A percentile compares a stretch with the other conserved stretches of the same genome.
Conservation (phyloP, 768 basidiomycete species). For the Scleroderma citrinum region DNA sequence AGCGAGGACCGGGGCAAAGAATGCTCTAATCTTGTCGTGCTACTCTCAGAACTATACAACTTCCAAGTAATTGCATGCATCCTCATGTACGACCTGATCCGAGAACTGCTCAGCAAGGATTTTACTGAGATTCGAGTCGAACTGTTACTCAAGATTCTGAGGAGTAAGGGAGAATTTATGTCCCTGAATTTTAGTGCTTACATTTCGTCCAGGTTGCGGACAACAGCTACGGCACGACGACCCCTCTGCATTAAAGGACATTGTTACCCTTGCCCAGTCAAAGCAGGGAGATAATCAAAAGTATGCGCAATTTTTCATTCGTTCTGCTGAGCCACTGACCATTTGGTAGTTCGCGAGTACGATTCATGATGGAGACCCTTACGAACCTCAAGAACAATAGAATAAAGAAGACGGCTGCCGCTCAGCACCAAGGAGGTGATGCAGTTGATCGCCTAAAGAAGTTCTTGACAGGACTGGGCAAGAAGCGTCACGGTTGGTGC, state of each 20-base stretch:
- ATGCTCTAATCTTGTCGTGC: slow-evolving; percentile 78
- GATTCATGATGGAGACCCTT: slow-evolving; percentile 94
- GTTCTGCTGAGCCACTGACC: slow-evolving; percentile 2
- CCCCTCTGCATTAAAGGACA: slow-evolving; percentile 87
- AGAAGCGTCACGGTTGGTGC: slow-evolving; percentile 62
- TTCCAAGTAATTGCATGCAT: slow-evolving; percentile 88
- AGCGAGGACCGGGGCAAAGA: slow-evolving; percentile 66
- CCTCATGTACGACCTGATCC: slow-evolving; percentile 88
- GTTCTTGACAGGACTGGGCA: slow-evolving; percentile 68
- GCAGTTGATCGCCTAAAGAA: slow-evolving; percentile 86
- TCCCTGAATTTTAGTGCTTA: background rate
- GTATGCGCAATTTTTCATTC: slow-evolving; percentile 27
- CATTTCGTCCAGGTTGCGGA: slow-evolving; percentile 68
- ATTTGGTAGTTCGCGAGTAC: slow-evolving; percentile 71
- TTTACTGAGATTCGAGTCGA: slow-evolving; percentile 82
- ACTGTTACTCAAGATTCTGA: slow-evolving; percentile 74
- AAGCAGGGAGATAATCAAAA: slow-evolving; percentile 45
- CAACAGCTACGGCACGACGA: slow-evolving; percentile 89
- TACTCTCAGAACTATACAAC: slow-evolving; percentile 92
- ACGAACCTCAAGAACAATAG: slow-evolving; percentile 92
- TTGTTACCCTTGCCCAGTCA: slow-evolving; percentile 73
- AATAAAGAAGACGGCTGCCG: slow-evolving; percentile 51
- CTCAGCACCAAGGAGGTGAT: slow-evolving; percentile 67
- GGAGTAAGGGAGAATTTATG: slow-evolving; percentile 46
- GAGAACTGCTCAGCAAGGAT: slow-evolving; percentile 56